These are phyloP conservation scores for Acanthamoeba healyi DNA, from an alignment of 208 protist genomes.

Conservation along the genomic window DNA sequence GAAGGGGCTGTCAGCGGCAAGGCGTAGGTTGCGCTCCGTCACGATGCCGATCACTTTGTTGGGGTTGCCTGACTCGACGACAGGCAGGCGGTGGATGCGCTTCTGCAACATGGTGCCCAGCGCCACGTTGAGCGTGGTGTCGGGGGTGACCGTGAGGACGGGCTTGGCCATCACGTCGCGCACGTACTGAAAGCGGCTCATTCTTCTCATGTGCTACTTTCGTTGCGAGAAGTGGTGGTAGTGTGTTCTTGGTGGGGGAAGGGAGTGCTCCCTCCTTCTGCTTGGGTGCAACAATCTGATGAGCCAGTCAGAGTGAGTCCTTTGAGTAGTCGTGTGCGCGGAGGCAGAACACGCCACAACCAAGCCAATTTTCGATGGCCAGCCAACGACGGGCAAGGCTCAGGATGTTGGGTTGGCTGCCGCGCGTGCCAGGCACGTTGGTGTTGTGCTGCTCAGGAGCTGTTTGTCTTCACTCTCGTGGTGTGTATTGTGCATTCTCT, in stretches of 20 bases:
- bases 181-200: constrained; percentile 60
- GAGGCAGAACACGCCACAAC: background rate
- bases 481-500: background rate
- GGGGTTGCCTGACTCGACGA: constrained; percentile 22
- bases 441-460: background rate
- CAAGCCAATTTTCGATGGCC: background rate
- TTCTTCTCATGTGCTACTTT: background rate
- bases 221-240: background rate
- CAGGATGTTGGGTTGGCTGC: too few relatives aligned
- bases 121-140: constrained; percentile 46
- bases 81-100: constrained; percentile 68
- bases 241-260: too few relatives aligned
- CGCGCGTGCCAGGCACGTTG: too few relatives aligned
- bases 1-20: constrained; percentile 79
- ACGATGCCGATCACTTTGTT: constrained; percentile 78
- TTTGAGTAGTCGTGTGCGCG: too few relatives aligned
- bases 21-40: constrained; percentile 82
- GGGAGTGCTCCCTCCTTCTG: too few relatives aligned
- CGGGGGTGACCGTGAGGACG: constrained; percentile 52
- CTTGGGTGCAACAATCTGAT: too few relatives aligned
- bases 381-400: too few relatives aligned
- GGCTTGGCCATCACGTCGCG: constrained; percentile 68
- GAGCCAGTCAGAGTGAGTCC: background rate
- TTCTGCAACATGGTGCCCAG: constrained; percentile 62
- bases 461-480: background rate